Base-by-base conservation (phyloP, 1,284 basidiomycete genomes). In the Cerrena zonata region DNA sequence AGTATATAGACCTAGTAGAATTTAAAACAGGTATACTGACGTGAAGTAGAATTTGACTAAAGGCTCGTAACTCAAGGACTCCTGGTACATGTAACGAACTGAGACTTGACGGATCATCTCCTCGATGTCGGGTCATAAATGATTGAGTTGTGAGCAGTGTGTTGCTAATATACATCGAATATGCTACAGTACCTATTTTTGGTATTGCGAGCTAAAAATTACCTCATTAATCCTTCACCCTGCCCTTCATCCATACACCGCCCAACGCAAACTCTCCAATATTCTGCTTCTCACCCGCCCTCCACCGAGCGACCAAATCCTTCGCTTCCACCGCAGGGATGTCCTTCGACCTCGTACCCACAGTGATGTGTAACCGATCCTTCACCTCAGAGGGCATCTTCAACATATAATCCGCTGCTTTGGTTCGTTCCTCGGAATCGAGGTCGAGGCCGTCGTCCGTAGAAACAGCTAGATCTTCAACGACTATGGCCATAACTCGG, bases 301-400 rank as follows among this genome's bases (percentile, higher is more conserved):
- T 73, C 79, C 82, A 89, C 3, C 56, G 61, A 54, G 78, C 68
- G 10, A 92, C 82, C 52, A 95, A 60, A 0, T 56, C 64, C 62
- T 72, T 83, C 10, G 83, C 89, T 70, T 96, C 91, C 40, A 88
- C 81, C 1, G 92, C 78, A 0, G 65, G 60, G 1, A 95, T 74
- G 2, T 70, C 68, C 15, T 68, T 63, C 38, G 75, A 62, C 48
- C 65, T 61, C 3, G 91, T 95, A 2, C 91, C 96, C 3, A 98
- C 82, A 0, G 96, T 99, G 53, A 99, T 79, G 65, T 99, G 96
- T 56, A 94, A 65, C 53, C 77, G 57, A 11, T 69, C 58, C 52
- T 69, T 70, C 11, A 83, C 60, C 15, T 78, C 75, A 13, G 69
- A 62, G 0, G 78, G 71, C 19, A 94, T 59, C 41, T 56, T 60